phyloP scores from a whole-genome alignment of 306 rosid genomes.

The Arachis stenosperma region DNA sequence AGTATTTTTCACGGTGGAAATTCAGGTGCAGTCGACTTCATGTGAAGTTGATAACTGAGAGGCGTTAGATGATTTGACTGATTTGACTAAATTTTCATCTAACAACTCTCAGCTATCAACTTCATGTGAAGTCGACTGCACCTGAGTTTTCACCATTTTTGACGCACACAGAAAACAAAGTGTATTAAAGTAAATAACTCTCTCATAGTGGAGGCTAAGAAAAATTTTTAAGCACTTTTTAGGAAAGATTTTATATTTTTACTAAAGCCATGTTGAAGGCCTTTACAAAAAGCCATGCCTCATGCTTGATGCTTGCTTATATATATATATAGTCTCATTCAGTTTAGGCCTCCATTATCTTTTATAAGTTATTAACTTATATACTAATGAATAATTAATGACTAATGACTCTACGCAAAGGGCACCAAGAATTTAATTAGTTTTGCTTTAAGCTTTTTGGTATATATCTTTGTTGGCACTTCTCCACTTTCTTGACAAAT shows the following conservation, averaged over 20 bases:
- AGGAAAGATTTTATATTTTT: conserved; percentile 26
- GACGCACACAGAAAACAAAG: too few species aligned
- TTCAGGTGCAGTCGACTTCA: too few species aligned
- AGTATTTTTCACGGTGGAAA: too few species aligned
- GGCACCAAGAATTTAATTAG: conserved; percentile 35
- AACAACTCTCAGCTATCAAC: too few species aligned
- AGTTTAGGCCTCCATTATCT: neutral
- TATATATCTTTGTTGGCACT: conserved; percentile 46
- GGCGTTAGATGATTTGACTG: too few species aligned
- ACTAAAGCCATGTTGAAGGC: conserved; percentile 25
- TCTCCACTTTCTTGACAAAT: conserved; percentile 36
- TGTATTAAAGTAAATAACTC: too few species aligned
- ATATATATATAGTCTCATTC: conserved; percentile 14
- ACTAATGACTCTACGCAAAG: conserved; percentile 15
- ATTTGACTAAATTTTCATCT: too few species aligned
- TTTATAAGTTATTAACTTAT: neutral
- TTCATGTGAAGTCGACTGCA: too few species aligned
- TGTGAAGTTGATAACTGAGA: too few species aligned
- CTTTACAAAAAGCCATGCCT: conserved; percentile 34
- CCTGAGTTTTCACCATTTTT: too few species aligned
- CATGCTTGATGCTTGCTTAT: too few species aligned
- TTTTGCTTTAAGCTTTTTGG: conserved; percentile 34
- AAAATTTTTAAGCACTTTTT: conserved; percentile 17
- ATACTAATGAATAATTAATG: too few species aligned
- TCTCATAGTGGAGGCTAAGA: neutral